Base-by-base conservation (phyloP, 1,284 basidiomycete genomes). In the Trametes polyzona region DNA sequence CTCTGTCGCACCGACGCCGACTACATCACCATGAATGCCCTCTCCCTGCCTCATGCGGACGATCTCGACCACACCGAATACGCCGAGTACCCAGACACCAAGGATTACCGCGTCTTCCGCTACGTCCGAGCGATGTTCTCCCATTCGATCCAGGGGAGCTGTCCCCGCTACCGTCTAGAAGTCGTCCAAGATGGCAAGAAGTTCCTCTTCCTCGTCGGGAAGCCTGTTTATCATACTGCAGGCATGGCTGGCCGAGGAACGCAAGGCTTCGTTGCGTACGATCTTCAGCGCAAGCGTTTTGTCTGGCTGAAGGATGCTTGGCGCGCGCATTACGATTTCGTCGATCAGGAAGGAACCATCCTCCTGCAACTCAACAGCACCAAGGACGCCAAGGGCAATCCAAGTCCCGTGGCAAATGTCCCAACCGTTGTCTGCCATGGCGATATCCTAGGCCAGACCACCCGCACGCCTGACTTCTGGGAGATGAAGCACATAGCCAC, bases 221-320 rank as follows among this genome's bases (percentile, higher is more conserved):
- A 41, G 32, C 50, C 58, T 4, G 4, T 17, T 3, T 51, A 41
- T n/a, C 21, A 21, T 5, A 33, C 50, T 2, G 8, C 36, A 11
- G 46, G 35, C 4, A 53, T 51, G 51, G 27, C 29, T 11, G 47
- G 58, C 17, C 54, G 51, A 14, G 54, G 36, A 1, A 57, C 50
- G 9, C 58, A 47, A 2, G 55, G 54, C 8, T 60, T 40, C 23
- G 27, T 57, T 36, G 54, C 50, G 2, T n/a, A 55, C 11, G 59
- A 61, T 21, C 41, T 50, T 32, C 6, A n/a, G 17, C 36, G 24
- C 9, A 27, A 37, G 6, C 21, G 30, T 9, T 55, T 61, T 24
- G 55, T 55, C 8, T 57, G 30, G 19, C 26, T 61, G n/a, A 57
- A 61, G 55, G 59, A 61, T 44, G 32, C 49, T 4, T 61, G 59